Evolutionary conservation across 2,329 filamentous ascomycete species (phyloP).

Genomic region (Claviceps quebecensis): DNA sequence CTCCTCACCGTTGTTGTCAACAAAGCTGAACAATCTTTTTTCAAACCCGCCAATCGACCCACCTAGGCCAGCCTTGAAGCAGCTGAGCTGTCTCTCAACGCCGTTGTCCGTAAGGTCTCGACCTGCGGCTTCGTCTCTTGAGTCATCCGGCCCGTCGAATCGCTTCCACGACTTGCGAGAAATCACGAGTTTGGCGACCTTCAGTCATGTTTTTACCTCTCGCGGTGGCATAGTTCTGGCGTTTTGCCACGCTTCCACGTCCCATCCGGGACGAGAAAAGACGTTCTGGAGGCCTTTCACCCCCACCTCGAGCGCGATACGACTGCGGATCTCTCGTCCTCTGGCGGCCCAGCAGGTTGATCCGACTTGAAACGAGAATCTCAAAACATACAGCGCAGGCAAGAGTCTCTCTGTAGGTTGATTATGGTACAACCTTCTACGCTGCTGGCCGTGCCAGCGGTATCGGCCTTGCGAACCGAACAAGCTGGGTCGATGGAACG

Average conservation of each 20-base stretch:
- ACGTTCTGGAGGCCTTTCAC: not conserved
- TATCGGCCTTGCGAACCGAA: constrained; percentile 37
- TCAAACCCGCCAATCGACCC: constrained; percentile 2
- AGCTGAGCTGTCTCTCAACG: constrained; percentile 2
- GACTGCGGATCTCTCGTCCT: not conserved
- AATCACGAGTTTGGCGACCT: constrained; percentile 15
- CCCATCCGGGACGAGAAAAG: constrained; percentile 7
- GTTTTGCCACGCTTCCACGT: constrained; percentile 27
- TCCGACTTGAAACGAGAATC: not conserved
- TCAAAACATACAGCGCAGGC: not conserved
- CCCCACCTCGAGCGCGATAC: not conserved
- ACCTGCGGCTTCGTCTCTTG: not conserved
- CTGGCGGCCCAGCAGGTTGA: not conserved
- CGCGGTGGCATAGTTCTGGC: constrained; percentile 33
- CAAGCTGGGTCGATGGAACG: constrained; percentile 42
- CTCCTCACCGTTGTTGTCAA: not conserved
- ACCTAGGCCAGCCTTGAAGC: not conserved
- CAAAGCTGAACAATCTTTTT: not conserved
- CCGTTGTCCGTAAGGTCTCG: constrained; percentile 6
- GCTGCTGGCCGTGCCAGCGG: constrained; percentile 36
- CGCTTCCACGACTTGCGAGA: constrained; percentile 10
- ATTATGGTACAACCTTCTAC: constrained; percentile 28
- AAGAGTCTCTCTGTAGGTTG: not conserved
- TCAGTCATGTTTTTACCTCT: constrained; percentile 33
- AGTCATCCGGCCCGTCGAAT: not conserved